Percentiles rank a stretch among this genome's conserved stretches.
Evolutionary conservation across 2,329 filamentous ascomycete genomes (phyloP).

Genomic region (Pestalotiopsis sp.): DNA sequence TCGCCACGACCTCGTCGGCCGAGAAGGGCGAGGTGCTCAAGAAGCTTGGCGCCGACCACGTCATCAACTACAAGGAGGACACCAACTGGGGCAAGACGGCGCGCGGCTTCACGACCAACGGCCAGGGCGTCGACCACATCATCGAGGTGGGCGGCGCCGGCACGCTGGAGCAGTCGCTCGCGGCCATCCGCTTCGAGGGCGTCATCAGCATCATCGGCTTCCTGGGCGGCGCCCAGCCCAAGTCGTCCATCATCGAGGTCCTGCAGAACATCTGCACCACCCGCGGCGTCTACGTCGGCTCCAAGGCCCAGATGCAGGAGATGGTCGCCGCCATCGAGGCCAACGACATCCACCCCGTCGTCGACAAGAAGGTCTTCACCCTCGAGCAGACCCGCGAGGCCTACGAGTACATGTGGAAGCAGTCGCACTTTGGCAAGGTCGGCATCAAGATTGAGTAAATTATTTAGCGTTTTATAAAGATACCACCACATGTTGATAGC

Average conservation of each 20-base stretch:
- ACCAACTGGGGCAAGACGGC: slow-evolving; percentile 48
- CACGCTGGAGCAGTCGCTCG: slow-evolving; percentile 47
- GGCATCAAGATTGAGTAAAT: slow-evolving; percentile 46
- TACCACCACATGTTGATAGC: background rate
- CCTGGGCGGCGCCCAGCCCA: slow-evolving; percentile 43
- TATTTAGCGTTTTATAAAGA: background rate
- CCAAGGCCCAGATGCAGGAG: slow-evolving; percentile 41
- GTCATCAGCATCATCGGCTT: slow-evolving; percentile 48
- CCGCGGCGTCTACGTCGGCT: slow-evolving; percentile 45
- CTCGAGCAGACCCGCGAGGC: slow-evolving; percentile 44
- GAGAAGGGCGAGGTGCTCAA: slow-evolving; percentile 46
- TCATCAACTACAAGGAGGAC: slow-evolving; percentile 52
- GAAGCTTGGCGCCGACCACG: slow-evolving; percentile 51
- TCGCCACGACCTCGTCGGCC: slow-evolving; percentile 49
- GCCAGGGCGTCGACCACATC: slow-evolving; percentile 48
- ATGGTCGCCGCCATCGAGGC: slow-evolving; percentile 46
- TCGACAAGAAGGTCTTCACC: slow-evolving; percentile 39
- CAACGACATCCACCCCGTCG: slow-evolving; percentile 43
- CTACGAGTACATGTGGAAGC: slow-evolving; percentile 55
- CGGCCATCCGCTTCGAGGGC: slow-evolving; percentile 48
- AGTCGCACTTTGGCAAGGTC: slow-evolving; percentile 60
- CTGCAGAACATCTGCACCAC: slow-evolving; percentile 39
- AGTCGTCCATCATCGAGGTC: slow-evolving; percentile 56
- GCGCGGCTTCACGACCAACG: slow-evolving; percentile 41
- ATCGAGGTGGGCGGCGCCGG: slow-evolving; percentile 50